These are phyloP conservation scores for Fusarium sp. DNA, from an alignment of 2,329 filamentous ascomycete genomes.

Conservation along the genomic window DNA sequence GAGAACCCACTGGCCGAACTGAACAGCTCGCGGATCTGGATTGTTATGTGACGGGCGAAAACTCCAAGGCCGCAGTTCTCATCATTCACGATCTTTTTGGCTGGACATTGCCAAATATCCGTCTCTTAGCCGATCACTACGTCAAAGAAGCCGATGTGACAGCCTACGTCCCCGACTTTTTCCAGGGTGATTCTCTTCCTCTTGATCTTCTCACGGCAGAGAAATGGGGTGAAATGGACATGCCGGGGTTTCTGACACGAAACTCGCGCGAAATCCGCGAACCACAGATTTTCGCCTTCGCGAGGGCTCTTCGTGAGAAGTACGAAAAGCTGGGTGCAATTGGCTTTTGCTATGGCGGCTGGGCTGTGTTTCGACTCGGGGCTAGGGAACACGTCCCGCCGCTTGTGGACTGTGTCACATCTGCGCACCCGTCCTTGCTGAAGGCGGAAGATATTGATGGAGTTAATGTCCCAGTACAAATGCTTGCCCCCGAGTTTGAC, in stretches of 20 bases:
- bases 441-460: constrained; percentile 59
- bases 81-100: constrained; percentile 56
- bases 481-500: constrained; percentile 63
- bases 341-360: constrained; percentile 65
- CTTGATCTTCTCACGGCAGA: constrained; percentile 45
- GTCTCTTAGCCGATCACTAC: constrained; percentile 61
- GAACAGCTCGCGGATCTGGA: constrained; percentile 48
- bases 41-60: constrained; percentile 53
- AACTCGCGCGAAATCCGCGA: constrained; percentile 54
- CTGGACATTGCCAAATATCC: constrained; percentile 58
- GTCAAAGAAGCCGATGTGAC: constrained; percentile 58
- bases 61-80: constrained; percentile 50
- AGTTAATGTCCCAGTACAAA: constrained; percentile 61
- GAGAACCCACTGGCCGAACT: constrained; percentile 49
- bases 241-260: constrained; percentile 52
- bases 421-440: constrained; percentile 59
- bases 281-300: constrained; percentile 55
- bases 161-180: constrained; percentile 56
- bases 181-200: constrained; percentile 50
- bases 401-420: constrained; percentile 59
- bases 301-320: constrained; percentile 49
- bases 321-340: constrained; percentile 56
- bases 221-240: constrained; percentile 50
- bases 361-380: constrained; percentile 61
- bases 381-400: constrained; percentile 48